Evolutionary conservation across 176 grass and related monocot genomes (phyloP), one percentile per base, ranked within the genome.

Genomic region (Juncus effusus): DNA sequence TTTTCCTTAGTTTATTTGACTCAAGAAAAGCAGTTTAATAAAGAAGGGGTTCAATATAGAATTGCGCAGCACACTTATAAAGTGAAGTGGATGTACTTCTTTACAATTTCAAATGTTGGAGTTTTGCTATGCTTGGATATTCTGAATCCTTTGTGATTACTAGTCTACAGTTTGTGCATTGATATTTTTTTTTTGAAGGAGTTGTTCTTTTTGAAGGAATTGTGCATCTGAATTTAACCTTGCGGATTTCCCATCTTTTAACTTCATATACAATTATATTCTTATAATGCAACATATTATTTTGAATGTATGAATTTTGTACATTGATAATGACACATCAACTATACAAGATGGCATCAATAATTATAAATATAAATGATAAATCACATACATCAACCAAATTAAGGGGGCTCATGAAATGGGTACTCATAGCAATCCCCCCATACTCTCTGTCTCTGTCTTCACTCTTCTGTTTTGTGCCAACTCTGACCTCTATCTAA

Each of bases 31-130:
- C 38, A 70, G 37, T 40, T 40, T n/a, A 55, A 70, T 70, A 11
- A 70, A 70, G 19, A 56, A 56, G 49, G 66, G 66, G 56, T 36
- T 70, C 66, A 70, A 70, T 53, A 70, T 70, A 54, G 66, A 70
- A 70, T 54, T 49, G 36, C 36, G 51, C 66, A 70, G 56, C 66
- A 70, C 36, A 28, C 19, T 28, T 28, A 28, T 28, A 70, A 70
- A 70, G 66, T 70, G 66, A 49, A 70, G 51, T 70, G 66, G 66
- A 70, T 70, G 36, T 70, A 45, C 56, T 70, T 70, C 56, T 70
- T 70, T 56, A 75, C 61, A 75, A 75, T 75, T 63, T 63, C 13
- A 51, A 28, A 12, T 54, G 59, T 40, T 55, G 60, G 35, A 40
- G 36, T 61, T 36, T 41, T 16, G 58, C 19, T 28, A 28, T 28